phyloP scores from a whole-genome alignment of 768 basidiomycete species.

The Boletus eberwhitei region DNA sequence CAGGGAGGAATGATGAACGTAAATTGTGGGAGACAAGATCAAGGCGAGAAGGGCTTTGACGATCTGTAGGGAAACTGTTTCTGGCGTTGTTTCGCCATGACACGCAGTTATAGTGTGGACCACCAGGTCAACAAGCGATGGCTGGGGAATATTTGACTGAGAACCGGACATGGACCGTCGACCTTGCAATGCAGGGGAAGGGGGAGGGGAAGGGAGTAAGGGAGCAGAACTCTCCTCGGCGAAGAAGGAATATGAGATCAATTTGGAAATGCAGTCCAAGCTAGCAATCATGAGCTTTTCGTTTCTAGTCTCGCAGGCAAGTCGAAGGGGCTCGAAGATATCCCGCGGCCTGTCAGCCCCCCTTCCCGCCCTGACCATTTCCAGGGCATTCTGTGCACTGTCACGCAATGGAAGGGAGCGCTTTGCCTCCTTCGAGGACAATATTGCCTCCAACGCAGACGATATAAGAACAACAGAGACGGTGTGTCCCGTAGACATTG shows the following conservation, averaged over 20 bases:
- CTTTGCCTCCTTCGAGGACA: slow-evolving; percentile 84
- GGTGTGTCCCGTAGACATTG: slow-evolving; percentile 63
- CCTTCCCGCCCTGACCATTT: slow-evolving; percentile 72
- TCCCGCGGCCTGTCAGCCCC: slow-evolving; percentile 78
- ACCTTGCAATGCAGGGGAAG: slow-evolving; percentile 56
- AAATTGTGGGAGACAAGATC: slow-evolving; percentile 78
- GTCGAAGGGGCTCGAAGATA: slow-evolving; percentile 91
- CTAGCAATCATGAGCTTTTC: slow-evolving; percentile 96
- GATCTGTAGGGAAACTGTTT: slow-evolving; percentile 91
- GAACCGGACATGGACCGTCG: slow-evolving; percentile 43
- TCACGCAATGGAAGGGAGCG: slow-evolving; percentile 79
- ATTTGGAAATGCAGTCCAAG: slow-evolving; percentile 94
- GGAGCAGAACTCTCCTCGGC: slow-evolving; percentile 54
- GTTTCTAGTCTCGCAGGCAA: slow-evolving; percentile 93
- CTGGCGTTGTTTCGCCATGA: slow-evolving; percentile 83
- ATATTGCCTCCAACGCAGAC: slow-evolving; percentile 83
- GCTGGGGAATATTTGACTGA: slow-evolving; percentile 50
- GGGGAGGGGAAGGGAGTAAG: slow-evolving; percentile 67
- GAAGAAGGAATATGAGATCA: slow-evolving; percentile 97
- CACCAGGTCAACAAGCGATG: slow-evolving; percentile 87
- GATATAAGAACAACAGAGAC: slow-evolving; percentile 80
- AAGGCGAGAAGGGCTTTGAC: slow-evolving; percentile 92
- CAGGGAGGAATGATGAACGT: slow-evolving; percentile 94
- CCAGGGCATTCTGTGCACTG: slow-evolving; percentile 75
- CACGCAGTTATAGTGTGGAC: slow-evolving; percentile 93